A percentile compares a stretch with the other conserved stretches of the same genome.
phyloP scores from a whole-genome alignment of 192 early-diverging fungal genomes.

The Linnemannia schmuckeri region DNA sequence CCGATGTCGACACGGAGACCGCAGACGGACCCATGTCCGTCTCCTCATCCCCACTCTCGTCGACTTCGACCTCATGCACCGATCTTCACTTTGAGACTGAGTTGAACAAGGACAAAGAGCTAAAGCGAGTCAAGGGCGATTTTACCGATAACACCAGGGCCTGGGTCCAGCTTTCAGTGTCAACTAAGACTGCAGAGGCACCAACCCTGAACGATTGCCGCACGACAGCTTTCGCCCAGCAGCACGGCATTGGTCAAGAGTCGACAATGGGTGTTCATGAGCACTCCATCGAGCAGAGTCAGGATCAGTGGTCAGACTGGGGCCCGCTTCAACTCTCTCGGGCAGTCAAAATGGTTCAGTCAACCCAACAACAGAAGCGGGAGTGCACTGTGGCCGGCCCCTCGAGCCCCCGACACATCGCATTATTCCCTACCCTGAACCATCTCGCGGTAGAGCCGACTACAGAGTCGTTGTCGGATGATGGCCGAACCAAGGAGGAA shows the following conservation, averaged over 20 bases:
- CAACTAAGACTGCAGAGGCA: neutral
- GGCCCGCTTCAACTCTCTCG: neutral
- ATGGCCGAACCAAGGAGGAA: neutral
- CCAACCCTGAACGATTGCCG: neutral
- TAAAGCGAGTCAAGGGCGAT: neutral
- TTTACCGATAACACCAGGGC: neutral
- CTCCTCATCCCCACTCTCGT: neutral
- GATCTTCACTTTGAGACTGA: neutral
- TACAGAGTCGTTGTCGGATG: neutral
- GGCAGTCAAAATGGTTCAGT: neutral
- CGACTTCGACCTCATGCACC: neutral
- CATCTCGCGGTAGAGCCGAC: neutral
- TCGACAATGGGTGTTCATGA: neutral
- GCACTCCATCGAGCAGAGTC: neutral
- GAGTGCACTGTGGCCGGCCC: neutral
- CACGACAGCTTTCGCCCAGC: neutral
- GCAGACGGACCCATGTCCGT: neutral
- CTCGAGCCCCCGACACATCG: neutral
- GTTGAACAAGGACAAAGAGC: neutral
- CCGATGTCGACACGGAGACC: neutral
- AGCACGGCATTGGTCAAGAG: neutral
- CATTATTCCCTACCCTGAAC: neutral
- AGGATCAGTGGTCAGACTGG: neutral
- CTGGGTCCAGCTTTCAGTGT: neutral
- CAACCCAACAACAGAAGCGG: neutral